A percentile compares a stretch with the other conserved stretches of the same genome.
Evolutionary conservation across 2,329 filamentous ascomycete genomes (phyloP).

Genomic region (Trichoderma harzianum): DNA sequence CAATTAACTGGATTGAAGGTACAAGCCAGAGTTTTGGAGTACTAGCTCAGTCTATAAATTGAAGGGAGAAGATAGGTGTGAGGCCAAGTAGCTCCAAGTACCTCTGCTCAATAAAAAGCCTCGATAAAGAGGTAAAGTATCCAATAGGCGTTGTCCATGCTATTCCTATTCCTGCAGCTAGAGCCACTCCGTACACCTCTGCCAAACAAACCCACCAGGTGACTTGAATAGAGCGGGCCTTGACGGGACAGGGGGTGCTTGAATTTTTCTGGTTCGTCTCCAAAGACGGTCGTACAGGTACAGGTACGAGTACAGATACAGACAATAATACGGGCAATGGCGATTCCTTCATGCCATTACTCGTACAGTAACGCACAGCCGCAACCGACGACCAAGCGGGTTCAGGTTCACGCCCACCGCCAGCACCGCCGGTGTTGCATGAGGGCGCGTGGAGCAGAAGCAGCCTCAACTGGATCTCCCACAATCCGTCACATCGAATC

Average conservation of each 20-base stretch:
- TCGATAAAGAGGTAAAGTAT: slow-evolving; percentile 11
- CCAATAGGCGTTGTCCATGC: not conserved
- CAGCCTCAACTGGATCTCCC: not conserved
- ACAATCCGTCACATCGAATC: not conserved
- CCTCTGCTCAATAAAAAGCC: not conserved
- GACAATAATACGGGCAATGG: not conserved
- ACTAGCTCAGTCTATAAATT: not conserved
- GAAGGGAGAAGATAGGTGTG: not conserved
- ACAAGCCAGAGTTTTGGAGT: not conserved
- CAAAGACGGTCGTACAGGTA: not conserved
- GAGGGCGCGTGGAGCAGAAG: slow-evolving; percentile 2
- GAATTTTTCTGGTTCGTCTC: not conserved
- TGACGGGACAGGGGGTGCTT: slow-evolving; percentile 9
- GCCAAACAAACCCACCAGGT: not conserved
- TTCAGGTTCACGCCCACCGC: not conserved
- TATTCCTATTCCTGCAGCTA: not conserved
- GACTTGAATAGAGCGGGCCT: slow-evolving; percentile 9
- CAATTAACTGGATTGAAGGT: not conserved
- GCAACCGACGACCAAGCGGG: not conserved
- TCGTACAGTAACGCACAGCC: not conserved
- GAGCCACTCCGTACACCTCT: not conserved
- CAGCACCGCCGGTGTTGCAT: slow-evolving; percentile 10
- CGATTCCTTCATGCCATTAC: not conserved
- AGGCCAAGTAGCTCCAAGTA: not conserved
- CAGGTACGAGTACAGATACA: not conserved